Conservation (phyloP, 495 filamentous ascomycete genomes). For the Aspergillus affinis region DNA sequence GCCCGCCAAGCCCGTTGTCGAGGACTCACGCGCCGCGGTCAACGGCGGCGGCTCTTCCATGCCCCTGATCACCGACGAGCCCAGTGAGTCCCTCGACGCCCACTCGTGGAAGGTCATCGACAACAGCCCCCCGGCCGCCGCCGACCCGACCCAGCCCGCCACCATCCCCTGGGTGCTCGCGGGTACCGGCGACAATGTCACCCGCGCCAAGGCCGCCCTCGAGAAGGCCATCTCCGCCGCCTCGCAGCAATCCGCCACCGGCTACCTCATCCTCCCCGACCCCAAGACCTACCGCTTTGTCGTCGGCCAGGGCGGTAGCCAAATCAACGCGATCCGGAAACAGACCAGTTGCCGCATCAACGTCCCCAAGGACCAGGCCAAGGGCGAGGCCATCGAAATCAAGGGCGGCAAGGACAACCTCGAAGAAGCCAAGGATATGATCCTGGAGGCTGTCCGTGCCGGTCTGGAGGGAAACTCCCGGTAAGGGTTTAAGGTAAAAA, state of each 20-base stretch:
- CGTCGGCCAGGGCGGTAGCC: constrained; percentile 83
- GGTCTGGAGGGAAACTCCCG: constrained; percentile 32
- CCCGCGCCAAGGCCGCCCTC: constrained; percentile 72
- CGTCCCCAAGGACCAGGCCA: constrained; percentile 77
- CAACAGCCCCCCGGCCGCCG: constrained; percentile 34
- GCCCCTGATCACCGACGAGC: constrained; percentile 88
- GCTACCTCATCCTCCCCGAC: constrained; percentile 87
- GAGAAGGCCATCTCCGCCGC: constrained; percentile 70
- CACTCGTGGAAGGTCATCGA: constrained; percentile 83
- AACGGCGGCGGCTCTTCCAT: constrained; percentile 57
- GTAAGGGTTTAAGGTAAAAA: constrained; percentile 1
- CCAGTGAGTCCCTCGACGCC: constrained; percentile 53
- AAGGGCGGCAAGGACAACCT: constrained; percentile 74
- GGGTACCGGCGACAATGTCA: constrained; percentile 71
- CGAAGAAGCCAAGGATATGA: constrained; percentile 84
- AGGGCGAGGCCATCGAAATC: constrained; percentile 84
- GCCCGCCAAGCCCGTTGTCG: constrained; percentile 60
- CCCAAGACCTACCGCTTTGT: constrained; percentile 86
- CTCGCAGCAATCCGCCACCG: constrained; percentile 66
- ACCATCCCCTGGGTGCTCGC: constrained; percentile 91
- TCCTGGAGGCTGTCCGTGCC: constrained; percentile 72
- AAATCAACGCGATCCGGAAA: constrained; percentile 89
- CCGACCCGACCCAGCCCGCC: constrained; percentile 52
- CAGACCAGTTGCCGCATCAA: constrained; percentile 90
- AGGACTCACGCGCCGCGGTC: constrained; percentile 37